Conservation (phyloP, 768 basidiomycete species). For the Fomitopsis pulvina region DNA sequence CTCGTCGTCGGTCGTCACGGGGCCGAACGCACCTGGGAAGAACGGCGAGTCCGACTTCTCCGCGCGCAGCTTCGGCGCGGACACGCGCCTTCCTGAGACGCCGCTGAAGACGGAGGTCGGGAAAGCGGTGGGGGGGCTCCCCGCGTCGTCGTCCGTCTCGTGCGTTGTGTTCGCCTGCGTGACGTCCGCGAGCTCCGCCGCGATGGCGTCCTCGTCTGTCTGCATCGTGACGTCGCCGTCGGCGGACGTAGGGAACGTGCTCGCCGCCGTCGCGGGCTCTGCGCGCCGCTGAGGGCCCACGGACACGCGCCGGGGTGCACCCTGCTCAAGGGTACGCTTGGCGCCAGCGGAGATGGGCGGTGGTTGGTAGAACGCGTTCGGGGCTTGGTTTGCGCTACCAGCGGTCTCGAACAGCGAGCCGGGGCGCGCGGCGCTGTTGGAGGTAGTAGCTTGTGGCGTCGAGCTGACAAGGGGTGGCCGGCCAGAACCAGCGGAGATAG, state of each 20-base stretch:
- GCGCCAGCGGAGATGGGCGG: constrained; percentile 21
- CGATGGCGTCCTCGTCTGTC: constrained; percentile 8
- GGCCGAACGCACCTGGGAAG: constrained; percentile 41
- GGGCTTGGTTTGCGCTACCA: constrained; percentile 43
- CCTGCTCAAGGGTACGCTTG: constrained; percentile 11
- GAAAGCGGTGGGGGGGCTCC: constrained; percentile 17
- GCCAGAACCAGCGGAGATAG: background rate
- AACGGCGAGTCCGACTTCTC: constrained; percentile 11
- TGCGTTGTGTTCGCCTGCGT: constrained; percentile 14
- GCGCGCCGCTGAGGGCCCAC: background rate
- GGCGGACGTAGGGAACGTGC: constrained; percentile 7
- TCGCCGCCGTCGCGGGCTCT: background rate
- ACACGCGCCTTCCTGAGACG: background rate
- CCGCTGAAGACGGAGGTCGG: constrained; percentile 24
- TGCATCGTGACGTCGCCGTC: constrained; percentile 4
- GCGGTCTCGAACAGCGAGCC: constrained; percentile 33
- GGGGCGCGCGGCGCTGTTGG: background rate
- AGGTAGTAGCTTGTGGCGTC: background rate
- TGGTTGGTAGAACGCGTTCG: constrained; percentile 65
- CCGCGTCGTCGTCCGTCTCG: constrained; percentile 9
- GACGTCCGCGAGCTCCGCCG: constrained; percentile 14
- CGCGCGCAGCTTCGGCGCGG: background rate
- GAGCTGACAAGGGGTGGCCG: background rate
- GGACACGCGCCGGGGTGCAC: background rate
- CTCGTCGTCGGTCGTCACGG: constrained; percentile 32